Evolutionary conservation across 345 rosid genomes (phyloP), one percentile per base, ranked within the genome.

Genomic region (Garcia nutans): DNA sequence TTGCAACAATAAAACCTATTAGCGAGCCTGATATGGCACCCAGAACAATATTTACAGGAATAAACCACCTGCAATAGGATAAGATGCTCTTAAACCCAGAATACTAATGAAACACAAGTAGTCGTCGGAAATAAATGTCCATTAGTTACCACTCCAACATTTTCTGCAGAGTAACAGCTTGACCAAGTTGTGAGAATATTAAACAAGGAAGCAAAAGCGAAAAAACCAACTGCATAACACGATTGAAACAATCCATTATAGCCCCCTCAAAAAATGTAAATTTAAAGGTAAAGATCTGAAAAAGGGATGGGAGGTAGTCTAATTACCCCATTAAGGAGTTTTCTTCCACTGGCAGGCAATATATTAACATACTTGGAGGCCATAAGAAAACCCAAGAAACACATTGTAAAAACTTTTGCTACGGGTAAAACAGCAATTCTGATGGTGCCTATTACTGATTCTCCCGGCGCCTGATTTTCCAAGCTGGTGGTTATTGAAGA

Each of bases 161-260:
- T 74, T 96, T 96, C 77, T 90, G 55, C 59, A 92, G 65, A 77
- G 93, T 93, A 65, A 96, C 84, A 28, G 99, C 94, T 87, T 96
- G 97, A 7, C 99, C 99, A 24, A 96, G 97, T 86, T 93, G 97
- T 12, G 99, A 92, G 81, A 96, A 96, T 68, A 96, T 93, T 85
- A 96, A 79, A 77, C 99, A 93, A 0, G 99, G 99, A 62, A 96
- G 99, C 95, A 96, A 82, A 75, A 96, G 97, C 33, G 97, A 85
- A 82, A 93, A 96, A 67, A 96, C 99, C 87, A 96, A 77, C 98
- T 96, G 96, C 81, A 74, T 26, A 59, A 62, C 54, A 67, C 28
- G 65, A 42, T 31, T 52, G 19, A 57, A 37, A 63, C 59, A 22
- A 47, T 0, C n/a, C 45, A 58, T 62, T 60, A 74, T 22, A 60